A percentile compares a stretch with the other conserved stretches of the same genome.
phyloP scores from a whole-genome alignment of 2,329 filamentous ascomycete genomes.

The Fusarium sp. region DNA sequence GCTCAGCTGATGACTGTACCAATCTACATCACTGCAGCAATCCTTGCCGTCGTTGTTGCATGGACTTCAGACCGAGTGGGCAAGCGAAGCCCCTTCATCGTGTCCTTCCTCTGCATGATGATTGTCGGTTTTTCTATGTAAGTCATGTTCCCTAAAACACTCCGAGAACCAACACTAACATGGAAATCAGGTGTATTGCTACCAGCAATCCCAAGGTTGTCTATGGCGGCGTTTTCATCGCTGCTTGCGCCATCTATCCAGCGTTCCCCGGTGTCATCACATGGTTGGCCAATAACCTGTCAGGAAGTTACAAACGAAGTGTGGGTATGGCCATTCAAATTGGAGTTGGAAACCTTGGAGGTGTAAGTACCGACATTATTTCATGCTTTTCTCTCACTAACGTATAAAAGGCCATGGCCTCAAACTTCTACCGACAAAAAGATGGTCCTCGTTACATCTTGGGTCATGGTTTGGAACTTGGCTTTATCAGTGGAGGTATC shows the following conservation, averaged over 20 bases:
- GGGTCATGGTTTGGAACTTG: conserved; percentile 66
- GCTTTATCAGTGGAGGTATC: conserved; percentile 63
- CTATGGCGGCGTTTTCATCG: conserved; percentile 84
- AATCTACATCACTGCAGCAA: conserved; percentile 74
- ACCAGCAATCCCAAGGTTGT: conserved; percentile 71
- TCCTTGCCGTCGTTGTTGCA: conserved; percentile 68
- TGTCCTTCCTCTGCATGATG: conserved; percentile 68
- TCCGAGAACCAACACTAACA: not conserved
- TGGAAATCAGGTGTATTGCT: conserved; percentile 66
- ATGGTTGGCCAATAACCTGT: conserved; percentile 85
- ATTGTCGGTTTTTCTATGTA: conserved; percentile 71
- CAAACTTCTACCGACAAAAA: conserved; percentile 76
- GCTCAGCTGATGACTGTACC: conserved; percentile 77
- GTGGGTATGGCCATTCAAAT: conserved; percentile 77
- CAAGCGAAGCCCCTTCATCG: conserved; percentile 69
- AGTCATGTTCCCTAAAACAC: conserved; percentile 19
- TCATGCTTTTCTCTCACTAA: not conserved
- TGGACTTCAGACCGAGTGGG: conserved; percentile 69
- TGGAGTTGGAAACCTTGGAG: conserved; percentile 71
- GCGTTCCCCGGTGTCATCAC: conserved; percentile 83
- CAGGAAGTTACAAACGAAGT: conserved; percentile 75
- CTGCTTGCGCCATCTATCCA: conserved; percentile 84
- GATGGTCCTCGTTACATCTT: conserved; percentile 66
- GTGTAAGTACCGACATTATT: conserved; percentile 53
- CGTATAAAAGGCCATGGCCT: conserved; percentile 72